Base-by-base conservation (phyloP, 176 grass and related monocot species). In the Stipa capillata region DNA sequence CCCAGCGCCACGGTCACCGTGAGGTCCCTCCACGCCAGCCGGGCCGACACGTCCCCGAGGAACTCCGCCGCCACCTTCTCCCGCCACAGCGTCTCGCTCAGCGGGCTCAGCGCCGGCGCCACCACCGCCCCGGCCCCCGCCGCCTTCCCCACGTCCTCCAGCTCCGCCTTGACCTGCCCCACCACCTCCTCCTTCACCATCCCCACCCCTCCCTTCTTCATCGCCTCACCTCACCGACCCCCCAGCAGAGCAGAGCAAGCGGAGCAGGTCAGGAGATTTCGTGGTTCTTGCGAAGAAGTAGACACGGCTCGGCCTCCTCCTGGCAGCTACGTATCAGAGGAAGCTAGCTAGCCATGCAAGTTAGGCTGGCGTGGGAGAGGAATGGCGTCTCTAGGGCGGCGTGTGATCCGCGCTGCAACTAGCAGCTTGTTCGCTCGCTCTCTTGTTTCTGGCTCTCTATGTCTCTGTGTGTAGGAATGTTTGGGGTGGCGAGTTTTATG, bases 81-180 rank as follows among this genome's bases (percentile, higher is more conserved):
- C 74, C 81, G 85, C 96, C 96, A 95, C 65, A 99, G 90, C n/a
- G 96, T 95, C 86, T 98, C 96, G 69, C 96, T 99, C 2, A 99
- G 92, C 71, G 96, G 96, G 81, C 92, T 95, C 33, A 97, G 84
- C 66, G 80, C 85, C 40, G 64, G 72, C 58, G 39, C 55, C 70
- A 73, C 71, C 44, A 68, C 92, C 0, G 68, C 65, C 7, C 25
- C 81, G 3, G 70, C 82, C 2, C 23, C 84, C n/a, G 49, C 89
- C 56, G 68, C 87, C 74, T 79, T 67, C 60, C 81, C 66, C 41
- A 50, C 54, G 68, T 74, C 81, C 86, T 93, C 94, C 27, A 93
- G 85, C 84, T 93, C 91, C 66, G 66, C 81, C 70, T 81, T 84
- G n/a, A n/a, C n/a, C n/a, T n/a, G n/a, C n/a, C n/a, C n/a, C n/a